phyloP scores from a whole-genome alignment of 2,329 filamentous ascomycete genomes.

The Coccinonectria pachysandricola region DNA sequence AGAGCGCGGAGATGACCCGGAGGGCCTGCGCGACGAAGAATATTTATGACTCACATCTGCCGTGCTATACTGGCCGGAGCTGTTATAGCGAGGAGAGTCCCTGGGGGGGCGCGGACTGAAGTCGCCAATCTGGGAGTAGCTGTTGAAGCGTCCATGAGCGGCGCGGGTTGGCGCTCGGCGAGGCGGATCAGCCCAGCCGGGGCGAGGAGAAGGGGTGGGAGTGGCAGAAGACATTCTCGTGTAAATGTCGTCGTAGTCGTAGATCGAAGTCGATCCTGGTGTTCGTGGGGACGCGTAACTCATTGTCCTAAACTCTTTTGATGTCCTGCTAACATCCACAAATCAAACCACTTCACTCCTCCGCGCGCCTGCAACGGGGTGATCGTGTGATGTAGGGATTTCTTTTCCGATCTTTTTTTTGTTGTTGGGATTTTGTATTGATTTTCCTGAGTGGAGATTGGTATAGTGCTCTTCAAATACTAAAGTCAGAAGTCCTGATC shows the following conservation, averaged over 20 bases:
- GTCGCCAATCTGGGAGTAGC: slow-evolving; percentile 26
- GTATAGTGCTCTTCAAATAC: slow-evolving; percentile 5
- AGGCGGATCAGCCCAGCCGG: slow-evolving; percentile 38
- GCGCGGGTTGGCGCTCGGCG: slow-evolving; percentile 45
- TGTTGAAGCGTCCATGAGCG: slow-evolving; percentile 27
- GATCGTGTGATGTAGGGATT: slow-evolving; percentile 5
- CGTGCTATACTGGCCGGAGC: slow-evolving; percentile 52
- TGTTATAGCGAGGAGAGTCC: slow-evolving; percentile 52
- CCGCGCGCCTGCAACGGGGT: slow-evolving; percentile 17
- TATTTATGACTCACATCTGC: slow-evolving; percentile 54
- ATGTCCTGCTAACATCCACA: slow-evolving; percentile 23
- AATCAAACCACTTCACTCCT: slow-evolving; percentile 16
- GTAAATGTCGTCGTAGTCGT: slow-evolving; percentile 38
- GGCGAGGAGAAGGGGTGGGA: slow-evolving; percentile 46
- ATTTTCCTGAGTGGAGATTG: slow-evolving; percentile 8
- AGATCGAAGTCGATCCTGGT: slow-evolving; percentile 36
- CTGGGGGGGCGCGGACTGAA: slow-evolving; percentile 36
- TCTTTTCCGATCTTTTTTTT: slow-evolving; percentile 10
- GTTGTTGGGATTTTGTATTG: slow-evolving; percentile 26
- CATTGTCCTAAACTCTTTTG: slow-evolving; percentile 29
- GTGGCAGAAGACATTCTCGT: slow-evolving; percentile 43
- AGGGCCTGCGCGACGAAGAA: slow-evolving; percentile 35
- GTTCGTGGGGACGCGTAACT: slow-evolving; percentile 30
- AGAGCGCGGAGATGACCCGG: slow-evolving; percentile 22
- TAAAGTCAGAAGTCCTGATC: slow-evolving; percentile 10